Conservation (phyloP, 148 eudicot species). For the Agrostemma githago region DNA sequence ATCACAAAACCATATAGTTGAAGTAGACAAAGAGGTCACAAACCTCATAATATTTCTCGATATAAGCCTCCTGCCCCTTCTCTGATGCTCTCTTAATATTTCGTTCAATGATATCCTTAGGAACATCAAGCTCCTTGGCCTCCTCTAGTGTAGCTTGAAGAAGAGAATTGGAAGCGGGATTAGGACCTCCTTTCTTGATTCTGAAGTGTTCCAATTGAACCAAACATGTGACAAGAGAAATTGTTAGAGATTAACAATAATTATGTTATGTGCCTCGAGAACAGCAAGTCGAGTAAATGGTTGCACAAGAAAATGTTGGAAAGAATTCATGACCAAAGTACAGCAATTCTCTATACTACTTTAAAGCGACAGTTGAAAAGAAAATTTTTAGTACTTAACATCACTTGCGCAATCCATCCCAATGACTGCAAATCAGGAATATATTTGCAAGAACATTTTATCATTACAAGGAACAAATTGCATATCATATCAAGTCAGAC, state of each 20-base stretch:
- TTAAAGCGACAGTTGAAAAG: background rate
- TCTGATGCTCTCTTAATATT: conserved; percentile 95
- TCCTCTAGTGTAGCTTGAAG: conserved; percentile 64
- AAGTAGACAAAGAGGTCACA: background rate
- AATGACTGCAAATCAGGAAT: background rate
- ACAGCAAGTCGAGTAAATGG: background rate
- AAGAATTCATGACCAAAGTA: background rate
- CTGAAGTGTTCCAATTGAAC: conserved; percentile 34
- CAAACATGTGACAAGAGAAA: background rate
- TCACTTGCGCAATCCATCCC: background rate
- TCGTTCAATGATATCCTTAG: conserved; percentile 87
- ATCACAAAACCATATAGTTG: background rate
- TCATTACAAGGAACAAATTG: background rate
- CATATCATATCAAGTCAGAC: conserved; percentile 9
- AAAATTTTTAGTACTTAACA: background rate
- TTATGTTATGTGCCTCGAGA: background rate
- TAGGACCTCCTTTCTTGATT: conserved; percentile 92
- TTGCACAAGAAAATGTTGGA: background rate
- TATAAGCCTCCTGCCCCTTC: conserved; percentile 90
- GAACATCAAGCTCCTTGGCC: conserved; percentile 91
- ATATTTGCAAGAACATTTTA: background rate
- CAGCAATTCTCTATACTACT: background rate
- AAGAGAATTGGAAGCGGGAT: conserved; percentile 64
- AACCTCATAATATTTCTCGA: conserved; percentile 89
- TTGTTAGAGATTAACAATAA: background rate